Evolutionary conservation across 495 filamentous ascomycete genomes (phyloP), one percentile per base, ranked within the genome.

Genomic region (Sphaerosporella brunnea): DNA sequence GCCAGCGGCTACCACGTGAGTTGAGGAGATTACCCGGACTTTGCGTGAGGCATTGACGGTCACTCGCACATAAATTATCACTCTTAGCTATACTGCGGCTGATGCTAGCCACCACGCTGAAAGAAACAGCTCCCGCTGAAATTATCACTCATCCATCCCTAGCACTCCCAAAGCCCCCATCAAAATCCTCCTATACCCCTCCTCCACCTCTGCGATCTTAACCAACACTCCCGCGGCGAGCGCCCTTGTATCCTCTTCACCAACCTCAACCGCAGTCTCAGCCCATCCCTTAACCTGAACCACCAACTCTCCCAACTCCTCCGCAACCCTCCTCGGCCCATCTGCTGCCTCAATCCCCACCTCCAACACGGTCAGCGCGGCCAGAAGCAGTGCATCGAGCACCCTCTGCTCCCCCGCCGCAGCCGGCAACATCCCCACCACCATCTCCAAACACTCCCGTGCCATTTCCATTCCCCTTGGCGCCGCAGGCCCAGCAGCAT

Each of bases 221-320:
- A 93, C 73, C 64, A 95, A 64, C 36, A 93, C 76, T 0, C 80
- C 86, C 1, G 90, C 90, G 21, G 86, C 80, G 53, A 97, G 52
- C 67, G 73, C 73, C 60, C 74, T 72, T 13, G 76, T 68, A 56
- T 70, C 71, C 56, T 84, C 73, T 61, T 74, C 72, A 16, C 68
- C 64, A 2, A 56, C 67, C 58, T 64, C 74, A 58, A 92, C 86
- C 4, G 92, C 66, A 23, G 71, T 69, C 34, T 77, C 72, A 38
- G 86, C 80, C 59, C 88, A 80, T 28, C 75, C 71, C 55, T 77
- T 75, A 49, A 69, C 75, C 60, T 79, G 68, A 0, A 63, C 66
- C 48, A 73, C 62, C 49, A 76, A 72, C 47, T 74, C 68, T 0
- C 65, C 66, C 48, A 73, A 63, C 49, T 76, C 72, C 48, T 75